phyloP scores from a whole-genome alignment of 441 rosid genomes.

The Populus tomentosa region DNA sequence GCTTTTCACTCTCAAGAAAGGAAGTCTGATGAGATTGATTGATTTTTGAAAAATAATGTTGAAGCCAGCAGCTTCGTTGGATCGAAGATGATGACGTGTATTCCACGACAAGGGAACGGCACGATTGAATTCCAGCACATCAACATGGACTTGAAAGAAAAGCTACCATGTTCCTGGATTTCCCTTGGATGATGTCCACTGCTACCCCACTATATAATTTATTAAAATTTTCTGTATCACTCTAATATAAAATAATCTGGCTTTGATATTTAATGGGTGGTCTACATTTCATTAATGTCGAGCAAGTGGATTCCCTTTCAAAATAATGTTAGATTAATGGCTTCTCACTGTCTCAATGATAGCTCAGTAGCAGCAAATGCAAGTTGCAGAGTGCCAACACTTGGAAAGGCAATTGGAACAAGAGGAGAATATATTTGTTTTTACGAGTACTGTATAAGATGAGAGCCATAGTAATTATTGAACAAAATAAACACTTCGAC shows the following conservation, averaged over 20 bases:
- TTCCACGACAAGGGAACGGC: constrained; percentile 22
- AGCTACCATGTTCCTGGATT: constrained; percentile 13
- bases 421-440: constrained; percentile 16
- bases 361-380: constrained; percentile 3
- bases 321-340: constrained; percentile 18
- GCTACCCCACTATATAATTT: constrained; percentile 19
- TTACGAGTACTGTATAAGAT: neutral
- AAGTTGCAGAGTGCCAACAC: constrained; percentile 23
- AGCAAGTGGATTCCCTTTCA: constrained; percentile 38
- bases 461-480: constrained; percentile 26
- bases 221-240: neutral
- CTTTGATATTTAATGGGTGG: constrained; percentile 41
- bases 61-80: neutral
- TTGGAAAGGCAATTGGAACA: constrained; percentile 17
- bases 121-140: constrained; percentile 18
- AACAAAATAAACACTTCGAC: constrained; percentile 14
- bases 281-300: constrained; percentile 40
- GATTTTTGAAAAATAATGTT: constrained; percentile 11
- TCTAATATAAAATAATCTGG: constrained; percentile 1
- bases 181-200: constrained; percentile 19
- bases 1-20: neutral
- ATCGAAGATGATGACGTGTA: constrained; percentile 21
- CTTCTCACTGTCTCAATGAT: constrained; percentile 16
- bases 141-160: constrained; percentile 21
- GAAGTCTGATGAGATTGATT: neutral